phyloP scores from a whole-genome alignment of 495 filamentous ascomycete genomes.

The Cladorrhinum samala region DNA sequence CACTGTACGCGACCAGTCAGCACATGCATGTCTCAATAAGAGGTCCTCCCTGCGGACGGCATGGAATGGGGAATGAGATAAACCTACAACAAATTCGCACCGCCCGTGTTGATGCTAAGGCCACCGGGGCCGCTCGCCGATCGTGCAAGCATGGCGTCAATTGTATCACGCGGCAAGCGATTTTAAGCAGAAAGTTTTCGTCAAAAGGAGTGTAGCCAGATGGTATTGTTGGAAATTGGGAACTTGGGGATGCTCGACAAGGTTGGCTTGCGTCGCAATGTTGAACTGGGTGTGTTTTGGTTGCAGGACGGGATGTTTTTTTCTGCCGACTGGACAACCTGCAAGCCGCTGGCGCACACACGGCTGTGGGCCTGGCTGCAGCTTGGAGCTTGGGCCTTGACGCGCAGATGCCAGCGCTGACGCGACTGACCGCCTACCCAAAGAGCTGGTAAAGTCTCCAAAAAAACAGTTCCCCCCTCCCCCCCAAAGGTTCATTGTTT shows the following conservation, averaged over 20 bases:
- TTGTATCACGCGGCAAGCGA: slow-evolving; percentile 7
- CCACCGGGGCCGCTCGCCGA: slow-evolving; percentile 62
- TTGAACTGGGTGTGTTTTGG: no score
- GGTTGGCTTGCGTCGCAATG: no score
- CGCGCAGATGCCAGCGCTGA: slow-evolving; percentile 8
- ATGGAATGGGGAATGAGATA: neutral
- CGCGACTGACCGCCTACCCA: slow-evolving; percentile 25
- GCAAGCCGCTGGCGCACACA: slow-evolving; percentile 3
- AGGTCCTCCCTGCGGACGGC: neutral
- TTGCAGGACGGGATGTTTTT: no score
- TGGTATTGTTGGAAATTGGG: neutral
- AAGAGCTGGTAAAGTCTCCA: no score
- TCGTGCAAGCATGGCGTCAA: slow-evolving; percentile 42
- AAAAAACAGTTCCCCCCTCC: no score
- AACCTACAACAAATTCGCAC: slow-evolving; percentile 60
- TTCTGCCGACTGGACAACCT: slow-evolving; percentile 8
- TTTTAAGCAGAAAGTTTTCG: neutral
- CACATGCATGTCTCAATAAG: slow-evolving; percentile 1
- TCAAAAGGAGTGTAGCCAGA: neutral
- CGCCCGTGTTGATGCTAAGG: slow-evolving; percentile 72
- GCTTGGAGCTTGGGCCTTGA: slow-evolving; percentile 11
- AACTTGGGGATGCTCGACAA: neutral
- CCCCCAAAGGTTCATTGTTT: neutral
- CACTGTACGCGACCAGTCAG: slow-evolving; percentile 24
- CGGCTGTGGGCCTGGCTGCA: neutral